A percentile compares a stretch with the other conserved stretches of the same genome.
Evolutionary conservation across 805 yeast species (phyloP).

Genomic region (Ogataea nitratoaversa): DNA sequence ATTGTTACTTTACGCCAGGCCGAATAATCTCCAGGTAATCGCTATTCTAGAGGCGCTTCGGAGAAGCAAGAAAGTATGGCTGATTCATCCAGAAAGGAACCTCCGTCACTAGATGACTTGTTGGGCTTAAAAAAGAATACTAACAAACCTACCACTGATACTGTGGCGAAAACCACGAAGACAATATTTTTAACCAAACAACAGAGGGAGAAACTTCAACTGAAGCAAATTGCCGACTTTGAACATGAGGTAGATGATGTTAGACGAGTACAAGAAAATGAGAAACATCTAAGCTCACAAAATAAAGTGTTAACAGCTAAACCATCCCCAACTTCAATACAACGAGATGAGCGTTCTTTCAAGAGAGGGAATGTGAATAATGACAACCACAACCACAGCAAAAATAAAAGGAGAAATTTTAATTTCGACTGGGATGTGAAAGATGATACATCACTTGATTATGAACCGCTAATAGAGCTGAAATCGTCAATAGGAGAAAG

Average conservation of each 20-base stretch:
- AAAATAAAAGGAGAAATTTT: constrained; percentile 36
- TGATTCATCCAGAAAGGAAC: constrained; percentile 16
- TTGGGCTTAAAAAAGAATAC: constrained; percentile 21
- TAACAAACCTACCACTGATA: constrained; percentile 26
- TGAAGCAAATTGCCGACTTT: constrained; percentile 18
- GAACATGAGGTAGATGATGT: constrained; percentile 4
- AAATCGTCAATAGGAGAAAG: constrained; percentile 22
- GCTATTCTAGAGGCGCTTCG: background rate
- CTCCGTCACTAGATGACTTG: constrained; percentile 36
- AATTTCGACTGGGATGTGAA: constrained; percentile 64
- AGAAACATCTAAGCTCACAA: background rate
- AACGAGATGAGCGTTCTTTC: no score
- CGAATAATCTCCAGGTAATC: no score
- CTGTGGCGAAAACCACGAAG: constrained; percentile 3
- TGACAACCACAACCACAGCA: background rate
- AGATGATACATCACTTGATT: constrained; percentile 58
- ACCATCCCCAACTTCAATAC: background rate
- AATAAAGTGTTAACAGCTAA: background rate
- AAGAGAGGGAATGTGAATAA: no score
- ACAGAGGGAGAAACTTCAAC: constrained; percentile 37
- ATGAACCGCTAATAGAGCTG: constrained; percentile 36
- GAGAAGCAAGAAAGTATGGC: background rate
- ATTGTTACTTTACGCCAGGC: no score
- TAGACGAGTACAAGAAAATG: constrained; percentile 5
- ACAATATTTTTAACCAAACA: constrained; percentile 40